These are phyloP conservation scores for Yarrowia sp. DNA, from an alignment of 805 yeast genomes.

Conservation along the genomic window DNA sequence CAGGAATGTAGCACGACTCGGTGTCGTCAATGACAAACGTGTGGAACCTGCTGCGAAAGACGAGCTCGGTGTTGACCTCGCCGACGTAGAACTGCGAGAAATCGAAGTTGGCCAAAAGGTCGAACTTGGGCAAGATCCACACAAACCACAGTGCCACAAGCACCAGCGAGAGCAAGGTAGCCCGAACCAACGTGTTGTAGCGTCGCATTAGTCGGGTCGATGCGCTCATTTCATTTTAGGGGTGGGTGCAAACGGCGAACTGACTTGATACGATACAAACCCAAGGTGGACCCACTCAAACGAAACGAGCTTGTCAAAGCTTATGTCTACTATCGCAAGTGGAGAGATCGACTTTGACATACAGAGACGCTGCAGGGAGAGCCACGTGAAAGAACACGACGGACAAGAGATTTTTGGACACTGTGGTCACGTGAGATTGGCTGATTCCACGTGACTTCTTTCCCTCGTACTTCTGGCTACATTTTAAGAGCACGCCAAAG, in stretches of 20 bases:
- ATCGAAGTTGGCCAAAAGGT: neutral
- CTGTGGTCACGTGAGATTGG: too few relatives aligned
- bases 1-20: neutral
- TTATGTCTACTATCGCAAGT: too few relatives aligned
- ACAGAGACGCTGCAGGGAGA: too few relatives aligned
- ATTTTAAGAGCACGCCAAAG: too few relatives aligned
- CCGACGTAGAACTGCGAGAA: neutral
- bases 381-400: neutral
- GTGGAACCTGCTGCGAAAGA: neutral
- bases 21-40: conserved; percentile 21
- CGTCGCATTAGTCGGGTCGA: neutral
- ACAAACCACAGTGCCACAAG: neutral
- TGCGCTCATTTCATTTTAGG: neutral
- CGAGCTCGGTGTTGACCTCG: neutral
- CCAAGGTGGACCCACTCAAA: neutral
- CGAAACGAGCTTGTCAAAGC: too few relatives aligned
- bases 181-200: neutral
- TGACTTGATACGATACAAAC: neutral
- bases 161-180: too few relatives aligned
- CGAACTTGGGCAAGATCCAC: neutral
- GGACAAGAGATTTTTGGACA: too few relatives aligned
- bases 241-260: too few relatives aligned
- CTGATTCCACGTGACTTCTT: too few relatives aligned
- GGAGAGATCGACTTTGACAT: too few relatives aligned
- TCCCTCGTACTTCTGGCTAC: too few relatives aligned